A percentile compares a stretch with the other conserved stretches of the same genome.
Conservation (phyloP, 805 yeast species). For the Candida cerambycidarum region DNA sequence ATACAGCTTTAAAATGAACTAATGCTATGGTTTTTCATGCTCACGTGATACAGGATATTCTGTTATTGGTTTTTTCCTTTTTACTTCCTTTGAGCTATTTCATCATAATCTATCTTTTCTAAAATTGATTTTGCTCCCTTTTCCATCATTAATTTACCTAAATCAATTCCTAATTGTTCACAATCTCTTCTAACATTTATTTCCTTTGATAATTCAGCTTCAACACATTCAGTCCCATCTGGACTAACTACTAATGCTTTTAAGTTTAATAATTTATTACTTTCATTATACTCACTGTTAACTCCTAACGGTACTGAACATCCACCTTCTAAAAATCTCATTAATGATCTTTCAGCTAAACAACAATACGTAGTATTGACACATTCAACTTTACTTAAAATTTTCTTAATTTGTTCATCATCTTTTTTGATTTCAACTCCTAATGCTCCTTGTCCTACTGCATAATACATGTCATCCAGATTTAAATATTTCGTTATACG, state of each 20-base stretch:
- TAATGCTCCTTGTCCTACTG: conserved; percentile 98
- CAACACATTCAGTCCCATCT: conserved; percentile 73
- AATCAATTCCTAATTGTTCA: conserved; percentile 60
- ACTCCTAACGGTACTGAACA: conserved; percentile 98
- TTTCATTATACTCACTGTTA: conserved; percentile 51
- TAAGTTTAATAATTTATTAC: conserved; percentile 47
- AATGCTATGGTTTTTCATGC: too few relatives aligned
- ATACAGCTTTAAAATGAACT: not conserved
- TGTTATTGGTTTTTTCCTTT: too few relatives aligned
- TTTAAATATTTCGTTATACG: conserved; percentile 74
- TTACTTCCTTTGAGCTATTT: conserved; percentile 30
- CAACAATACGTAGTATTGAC: conserved; percentile 69
- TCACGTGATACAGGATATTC: too few relatives aligned
- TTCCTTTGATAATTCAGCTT: conserved; percentile 43
- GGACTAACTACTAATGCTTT: conserved; percentile 79
- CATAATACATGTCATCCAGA: conserved; percentile 83
- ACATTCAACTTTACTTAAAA: conserved; percentile 68
- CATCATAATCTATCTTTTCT: conserved; percentile 73
- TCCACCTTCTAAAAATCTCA: conserved; percentile 93
- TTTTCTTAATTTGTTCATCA: conserved; percentile 56
- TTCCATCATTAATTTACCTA: conserved; percentile 66
- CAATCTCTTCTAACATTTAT: conserved; percentile 60
- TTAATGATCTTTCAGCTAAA: conserved; percentile 80
- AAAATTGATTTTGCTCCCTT: conserved; percentile 83
- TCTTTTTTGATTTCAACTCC: conserved; percentile 84